These are phyloP conservation scores for Cercis canadensis DNA, from an alignment of 306 rosid genomes.

Conservation along the genomic window DNA sequence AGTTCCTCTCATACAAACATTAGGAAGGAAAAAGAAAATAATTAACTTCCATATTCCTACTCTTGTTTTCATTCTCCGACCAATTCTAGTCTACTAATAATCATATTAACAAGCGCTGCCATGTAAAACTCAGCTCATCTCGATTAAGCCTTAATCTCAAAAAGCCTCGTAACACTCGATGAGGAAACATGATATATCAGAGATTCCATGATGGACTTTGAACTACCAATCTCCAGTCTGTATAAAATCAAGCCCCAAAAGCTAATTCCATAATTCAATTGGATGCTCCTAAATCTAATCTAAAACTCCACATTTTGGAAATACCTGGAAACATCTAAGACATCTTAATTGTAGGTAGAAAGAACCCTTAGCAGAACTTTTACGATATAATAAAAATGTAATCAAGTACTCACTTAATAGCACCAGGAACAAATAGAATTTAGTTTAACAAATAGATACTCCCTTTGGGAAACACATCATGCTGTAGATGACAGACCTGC, in stretches of 20 bases:
- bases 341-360: background rate
- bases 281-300: background rate
- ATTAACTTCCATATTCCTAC: background rate
- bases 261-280: background rate
- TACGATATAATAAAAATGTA: too few relatives aligned
- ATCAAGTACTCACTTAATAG: background rate
- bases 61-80: background rate
- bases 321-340: background rate
- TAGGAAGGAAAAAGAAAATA: background rate
- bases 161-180: background rate
- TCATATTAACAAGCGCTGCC: background rate
- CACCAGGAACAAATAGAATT: background rate
- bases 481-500: slow-evolving; percentile 51
- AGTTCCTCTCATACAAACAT: background rate
- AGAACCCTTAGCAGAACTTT: too few relatives aligned
- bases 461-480: slow-evolving; percentile 9
- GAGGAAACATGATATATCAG: background rate
- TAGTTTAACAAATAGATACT: background rate
- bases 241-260: background rate
- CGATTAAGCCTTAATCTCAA: background rate
- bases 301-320: background rate
- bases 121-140: background rate
- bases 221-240: background rate
- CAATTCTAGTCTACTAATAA: background rate
- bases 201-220: background rate